Conservation (phyloP, 306 rosid species). For the Cucurbita ficifolia region DNA sequence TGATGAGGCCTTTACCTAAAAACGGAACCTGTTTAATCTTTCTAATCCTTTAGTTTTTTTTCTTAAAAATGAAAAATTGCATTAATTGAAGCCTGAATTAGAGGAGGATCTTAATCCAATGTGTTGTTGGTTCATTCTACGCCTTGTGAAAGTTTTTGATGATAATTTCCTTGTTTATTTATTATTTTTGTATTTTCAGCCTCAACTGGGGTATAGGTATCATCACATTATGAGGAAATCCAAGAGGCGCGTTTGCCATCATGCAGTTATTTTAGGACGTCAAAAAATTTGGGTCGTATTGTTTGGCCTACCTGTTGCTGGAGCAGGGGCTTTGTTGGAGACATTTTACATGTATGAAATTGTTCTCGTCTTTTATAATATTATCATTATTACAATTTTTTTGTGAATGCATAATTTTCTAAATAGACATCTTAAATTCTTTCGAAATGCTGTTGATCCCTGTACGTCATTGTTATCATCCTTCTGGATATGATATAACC, state of each 20-base stretch:
- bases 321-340: neutral
- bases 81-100: neutral
- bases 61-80: neutral
- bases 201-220: conserved; percentile 1
- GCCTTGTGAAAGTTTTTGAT: neutral
- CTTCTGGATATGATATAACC: neutral
- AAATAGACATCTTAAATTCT: neutral
- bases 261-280: neutral
- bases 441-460: neutral
- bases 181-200: neutral
- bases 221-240: neutral
- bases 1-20: neutral
- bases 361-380: neutral
- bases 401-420: neutral
- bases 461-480: neutral
- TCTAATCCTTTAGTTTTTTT: neutral
- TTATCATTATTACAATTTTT: no score
- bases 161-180: neutral
- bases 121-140: neutral
- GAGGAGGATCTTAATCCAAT: neutral
- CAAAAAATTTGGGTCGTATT: neutral
- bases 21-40: neutral
- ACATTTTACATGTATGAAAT: neutral
- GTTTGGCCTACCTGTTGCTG: neutral
- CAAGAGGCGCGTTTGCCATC: neutral